These are phyloP conservation scores for Colletotrichum simmondsii DNA, from an alignment of 2,329 filamentous ascomycete genomes.

Conservation along the genomic window DNA sequence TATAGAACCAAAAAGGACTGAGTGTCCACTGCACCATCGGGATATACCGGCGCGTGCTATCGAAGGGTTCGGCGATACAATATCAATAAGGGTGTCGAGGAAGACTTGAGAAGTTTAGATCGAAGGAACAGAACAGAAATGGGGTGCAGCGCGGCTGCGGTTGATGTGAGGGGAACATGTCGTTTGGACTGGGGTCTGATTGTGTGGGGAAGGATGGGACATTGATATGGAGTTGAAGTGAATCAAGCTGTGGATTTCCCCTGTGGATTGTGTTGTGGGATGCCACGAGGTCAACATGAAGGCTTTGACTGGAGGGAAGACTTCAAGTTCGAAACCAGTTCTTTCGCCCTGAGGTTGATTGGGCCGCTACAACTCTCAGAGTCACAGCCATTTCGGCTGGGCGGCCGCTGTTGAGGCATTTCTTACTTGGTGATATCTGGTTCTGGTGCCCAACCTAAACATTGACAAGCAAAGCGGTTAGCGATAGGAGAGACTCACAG, in stretches of 20 bases:
- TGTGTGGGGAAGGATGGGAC: conserved; percentile 18
- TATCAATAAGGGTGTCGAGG: not conserved
- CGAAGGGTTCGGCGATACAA: not conserved
- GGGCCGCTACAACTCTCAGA: conserved; percentile 6
- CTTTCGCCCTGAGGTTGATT: not conserved
- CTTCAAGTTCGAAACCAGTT: conserved; percentile 1
- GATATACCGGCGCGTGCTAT: conserved; percentile 9
- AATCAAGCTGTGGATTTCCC: conserved; percentile 3
- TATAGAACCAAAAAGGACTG: not conserved
- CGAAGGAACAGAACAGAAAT: not conserved
- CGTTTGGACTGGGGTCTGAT: conserved; percentile 11
- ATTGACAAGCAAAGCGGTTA: not conserved
- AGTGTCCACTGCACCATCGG: conserved; percentile 26
- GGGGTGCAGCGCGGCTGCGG: conserved; percentile 2
- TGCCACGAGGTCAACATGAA: conserved; percentile 19
- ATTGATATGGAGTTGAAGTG: conserved; percentile 3
- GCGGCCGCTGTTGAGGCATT: conserved; percentile 8
- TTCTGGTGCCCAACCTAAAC: not conserved
- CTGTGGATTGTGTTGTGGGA: not conserved
- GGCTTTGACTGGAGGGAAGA: conserved; percentile 27
- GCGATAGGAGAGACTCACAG: not conserved
- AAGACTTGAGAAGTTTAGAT: not conserved
- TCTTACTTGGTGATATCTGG: not conserved
- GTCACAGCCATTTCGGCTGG: not conserved
- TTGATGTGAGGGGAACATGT: not conserved